Conservation (phyloP, 2,329 filamentous ascomycete species). For the Fusarium incarnatum region DNA sequence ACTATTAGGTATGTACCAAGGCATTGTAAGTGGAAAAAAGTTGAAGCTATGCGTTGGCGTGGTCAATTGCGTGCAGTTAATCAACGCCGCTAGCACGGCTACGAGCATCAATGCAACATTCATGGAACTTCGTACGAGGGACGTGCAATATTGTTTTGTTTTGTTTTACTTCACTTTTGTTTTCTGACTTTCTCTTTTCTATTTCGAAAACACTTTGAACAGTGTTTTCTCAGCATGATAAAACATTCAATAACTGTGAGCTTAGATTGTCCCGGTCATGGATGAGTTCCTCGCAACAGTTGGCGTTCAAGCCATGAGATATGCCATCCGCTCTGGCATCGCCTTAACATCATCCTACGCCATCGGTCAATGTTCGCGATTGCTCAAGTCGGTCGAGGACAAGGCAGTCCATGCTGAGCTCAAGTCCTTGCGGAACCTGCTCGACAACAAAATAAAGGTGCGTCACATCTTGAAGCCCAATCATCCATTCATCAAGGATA, state of each 20-base stretch:
- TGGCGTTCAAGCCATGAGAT: slow-evolving; percentile 83
- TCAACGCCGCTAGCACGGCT: slow-evolving; percentile 20
- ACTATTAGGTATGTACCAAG: slow-evolving; percentile 8
- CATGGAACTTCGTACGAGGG: slow-evolving; percentile 13
- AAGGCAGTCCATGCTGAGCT: slow-evolving; percentile 76
- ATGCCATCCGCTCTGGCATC: slow-evolving; percentile 89
- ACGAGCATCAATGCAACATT: slow-evolving; percentile 28
- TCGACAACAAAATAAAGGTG: slow-evolving; percentile 88
- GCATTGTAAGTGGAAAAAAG: slow-evolving; percentile 19
- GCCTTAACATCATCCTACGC: slow-evolving; percentile 87
- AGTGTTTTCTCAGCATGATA: slow-evolving; percentile 27
- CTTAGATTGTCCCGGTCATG: slow-evolving; percentile 62
- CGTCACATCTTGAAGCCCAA: not conserved
- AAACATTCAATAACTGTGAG: not conserved
- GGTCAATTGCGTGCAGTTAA: slow-evolving; percentile 34
- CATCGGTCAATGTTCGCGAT: slow-evolving; percentile 81
- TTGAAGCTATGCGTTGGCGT: slow-evolving; percentile 20
- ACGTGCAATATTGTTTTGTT: slow-evolving; percentile 14
- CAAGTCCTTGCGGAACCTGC: slow-evolving; percentile 74
- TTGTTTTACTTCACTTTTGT: not conserved
- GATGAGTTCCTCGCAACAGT: slow-evolving; percentile 70
- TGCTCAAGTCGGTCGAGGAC: slow-evolving; percentile 82
- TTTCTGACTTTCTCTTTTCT: slow-evolving; percentile 3
- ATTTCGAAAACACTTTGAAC: not conserved
- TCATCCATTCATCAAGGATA: not conserved